Evolutionary conservation across 306 rosid species (phyloP), one percentile per base, ranked within the genome.

Genomic region (Cajanus cajan): DNA sequence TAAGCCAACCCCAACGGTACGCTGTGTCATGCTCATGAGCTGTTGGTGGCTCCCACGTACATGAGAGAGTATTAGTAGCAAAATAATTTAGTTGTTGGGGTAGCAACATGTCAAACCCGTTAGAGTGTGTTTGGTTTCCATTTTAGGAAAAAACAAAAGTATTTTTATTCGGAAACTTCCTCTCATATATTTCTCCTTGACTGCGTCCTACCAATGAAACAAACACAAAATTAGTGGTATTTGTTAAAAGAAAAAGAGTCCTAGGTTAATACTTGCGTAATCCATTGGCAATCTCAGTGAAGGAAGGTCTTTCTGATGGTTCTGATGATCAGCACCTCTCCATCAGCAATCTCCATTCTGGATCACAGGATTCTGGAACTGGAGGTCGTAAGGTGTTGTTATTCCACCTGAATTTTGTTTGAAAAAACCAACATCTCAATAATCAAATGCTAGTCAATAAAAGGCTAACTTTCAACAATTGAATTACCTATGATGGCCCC

Each of bases 321-420:
- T 92, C 97, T 1, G 95, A 69, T 36, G 97, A 87, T 97, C 98
- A 94, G 83, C 97, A 92, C 83, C 87, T 79, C 89, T 92, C 97
- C 97, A 92, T 94, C 75, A 94, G 80, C 21, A 76, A 75, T 69
- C 74, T 88, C 97, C 97, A 94, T 54, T 90, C 97, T 0, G 89
- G 84, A 73, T 88, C 93, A 85, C 97, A 89, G 45, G 83, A 80
- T 47, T 89, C 93, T 0, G 93, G 97, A 63, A 94, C 68, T 37
- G 74, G 85, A 14, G 97, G 97, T 77, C 97, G 87, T 87, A 94
- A 79, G 15, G 98, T 94, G 89, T 94, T 94, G 84, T 88, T 94
- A 94, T 94, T 58, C 97, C 97, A 44, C 98, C 98, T 94, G 86
- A 73, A 78, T 75, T 39, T 50, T 74, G 57, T 72, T 70, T 45